Base-by-base conservation (phyloP, 371 early-diverging fungal genomes). In the Actinomucor elegans region DNA sequence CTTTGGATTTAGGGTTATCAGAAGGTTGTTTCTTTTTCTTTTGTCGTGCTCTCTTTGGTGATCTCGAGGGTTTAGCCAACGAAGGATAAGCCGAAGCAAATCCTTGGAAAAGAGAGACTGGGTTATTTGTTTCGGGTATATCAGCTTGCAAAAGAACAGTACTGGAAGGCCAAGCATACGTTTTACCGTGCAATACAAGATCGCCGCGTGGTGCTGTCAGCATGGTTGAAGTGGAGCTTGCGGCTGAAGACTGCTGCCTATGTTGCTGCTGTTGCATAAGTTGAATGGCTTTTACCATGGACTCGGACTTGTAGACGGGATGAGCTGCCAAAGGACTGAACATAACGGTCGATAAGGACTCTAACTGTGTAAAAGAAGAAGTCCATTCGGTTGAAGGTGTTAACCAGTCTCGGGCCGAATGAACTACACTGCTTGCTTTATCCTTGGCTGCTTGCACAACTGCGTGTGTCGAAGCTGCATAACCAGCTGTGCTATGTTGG, bases 41-140 rank as follows among this genome's bases (percentile, higher is more conserved):
- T 26, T 67, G 45, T 17, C 67, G 43, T 1, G 48, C 27, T 36
- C 47, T 73, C 55, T 49, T 74, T n/a, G 49, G 59, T 34, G 64
- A 62, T 57, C 24, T 61, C 17, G 49, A 24, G 18, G 70, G 35
- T 28, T 67, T 61, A 10, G 73, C 59, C 6, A 71, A 61, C 0
- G 69, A 77, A 21, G 83, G 82, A 69, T 79, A 84, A 10, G 84
- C 66, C 4, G 82, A 75, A 31, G 77, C 79, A 59, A 81, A 86
- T 10, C 86, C 83, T 59, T 84, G 83, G 41, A 84, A 83, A 15
- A 86, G 51, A 9, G 83, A 81, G 3, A 86, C 71, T 5, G 79
- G 73, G 4, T 75, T 64, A 8, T 55, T 69, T 14, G 81, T 63
- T 46, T 83, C 86, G 34, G 86, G 86, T 57, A 86, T 81, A 21